Evolutionary conservation across 129 eudicot genomes (phyloP).

Genomic region (Solidago caesia): DNA sequence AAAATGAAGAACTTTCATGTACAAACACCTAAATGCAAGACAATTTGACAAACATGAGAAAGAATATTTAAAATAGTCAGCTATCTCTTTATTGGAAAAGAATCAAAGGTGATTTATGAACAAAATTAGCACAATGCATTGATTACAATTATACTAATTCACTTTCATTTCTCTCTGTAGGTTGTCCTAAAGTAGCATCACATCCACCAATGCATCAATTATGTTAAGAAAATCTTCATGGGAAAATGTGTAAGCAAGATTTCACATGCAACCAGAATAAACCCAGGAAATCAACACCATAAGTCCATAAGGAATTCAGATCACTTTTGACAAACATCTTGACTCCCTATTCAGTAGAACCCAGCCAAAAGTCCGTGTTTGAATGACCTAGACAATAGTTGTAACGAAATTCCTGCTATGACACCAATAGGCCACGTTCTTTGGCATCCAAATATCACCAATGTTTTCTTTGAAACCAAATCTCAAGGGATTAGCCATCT

Average conservation of each 20-base stretch:
- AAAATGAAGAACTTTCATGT: constrained; percentile 18
- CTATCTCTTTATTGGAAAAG: constrained; percentile 2
- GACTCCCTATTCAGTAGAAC: not conserved
- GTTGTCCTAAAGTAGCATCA: constrained; percentile 6
- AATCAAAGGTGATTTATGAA: constrained; percentile 14
- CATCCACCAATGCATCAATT: not conserved
- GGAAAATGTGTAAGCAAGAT: constrained; percentile 10
- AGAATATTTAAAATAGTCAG: constrained; percentile 1
- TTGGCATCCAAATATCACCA: constrained; percentile 14
- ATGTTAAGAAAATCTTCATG: constrained; percentile 6
- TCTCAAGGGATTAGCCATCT: not conserved
- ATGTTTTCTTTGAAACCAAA: not conserved
- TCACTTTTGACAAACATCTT: constrained; percentile 1
- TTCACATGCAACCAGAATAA: constrained; percentile 7
- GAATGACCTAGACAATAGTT: constrained; percentile 7
- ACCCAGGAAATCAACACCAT: constrained; percentile 1
- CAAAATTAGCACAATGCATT: constrained; percentile 7
- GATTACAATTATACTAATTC: not conserved
- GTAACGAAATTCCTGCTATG: constrained; percentile 1
- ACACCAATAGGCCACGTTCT: not conserved
- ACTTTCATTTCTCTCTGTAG: constrained; percentile 2
- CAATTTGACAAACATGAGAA: not conserved
- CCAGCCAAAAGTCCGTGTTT: constrained; percentile 2
- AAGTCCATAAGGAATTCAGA: not conserved
- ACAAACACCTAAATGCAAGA: constrained; percentile 7